Conservation (phyloP, 2,329 filamentous ascomycete genomes). For the Sporothrix globosa region DNA sequence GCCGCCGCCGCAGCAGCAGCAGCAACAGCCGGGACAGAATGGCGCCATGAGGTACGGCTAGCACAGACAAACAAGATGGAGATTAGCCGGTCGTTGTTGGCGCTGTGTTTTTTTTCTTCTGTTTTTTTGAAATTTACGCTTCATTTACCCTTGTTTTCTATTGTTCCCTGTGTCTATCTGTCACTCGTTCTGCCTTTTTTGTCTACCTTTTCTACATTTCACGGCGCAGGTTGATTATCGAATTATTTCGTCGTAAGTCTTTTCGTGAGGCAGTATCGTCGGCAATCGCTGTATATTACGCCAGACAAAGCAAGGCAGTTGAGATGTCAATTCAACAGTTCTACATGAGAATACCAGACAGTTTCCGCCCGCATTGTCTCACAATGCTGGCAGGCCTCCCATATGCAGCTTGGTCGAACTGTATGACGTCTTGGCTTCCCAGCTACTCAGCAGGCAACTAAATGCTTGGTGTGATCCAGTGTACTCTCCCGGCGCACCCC, state of each 20-base stretch:
- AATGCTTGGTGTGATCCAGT: neutral
- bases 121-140: neutral
- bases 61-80: neutral
- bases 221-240: neutral
- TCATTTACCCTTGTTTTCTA: neutral
- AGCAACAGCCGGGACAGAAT: constrained; percentile 34
- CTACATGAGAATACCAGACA: neutral
- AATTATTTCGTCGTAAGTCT: no score
- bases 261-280: neutral
- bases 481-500: neutral
- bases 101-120: no score
- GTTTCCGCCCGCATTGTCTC: neutral
- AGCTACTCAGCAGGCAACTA: neutral
- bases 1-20: neutral
- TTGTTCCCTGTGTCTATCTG: neutral
- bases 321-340: neutral
- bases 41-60: constrained; percentile 41
- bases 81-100: neutral
- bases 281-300: neutral
- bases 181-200: neutral
- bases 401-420: neutral
- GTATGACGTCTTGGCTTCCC: constrained; percentile 17
- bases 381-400: constrained; percentile 2
- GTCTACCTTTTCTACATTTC: neutral
- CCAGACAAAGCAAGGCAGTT: neutral